These are phyloP conservation scores for Schizosaccharomyces versatilis DNA, from an alignment of 1,139 yeast species.

Conservation along the genomic window DNA sequence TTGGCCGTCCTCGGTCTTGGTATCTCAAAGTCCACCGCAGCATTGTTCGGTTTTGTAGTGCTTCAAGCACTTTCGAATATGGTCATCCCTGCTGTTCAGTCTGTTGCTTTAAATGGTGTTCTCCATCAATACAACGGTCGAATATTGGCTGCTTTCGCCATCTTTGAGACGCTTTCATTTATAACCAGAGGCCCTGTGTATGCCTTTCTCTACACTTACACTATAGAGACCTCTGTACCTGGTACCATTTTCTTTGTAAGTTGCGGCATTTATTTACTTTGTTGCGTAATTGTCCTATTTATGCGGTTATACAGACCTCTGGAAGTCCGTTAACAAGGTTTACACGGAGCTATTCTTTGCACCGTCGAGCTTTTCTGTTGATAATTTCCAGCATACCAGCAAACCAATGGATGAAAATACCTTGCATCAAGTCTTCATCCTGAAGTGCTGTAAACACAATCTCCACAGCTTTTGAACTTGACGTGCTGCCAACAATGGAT, in stretches of 20 bases:
- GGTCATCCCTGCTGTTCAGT: slow-evolving; percentile 9
- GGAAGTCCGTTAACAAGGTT: background rate
- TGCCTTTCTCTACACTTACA: slow-evolving; percentile 6
- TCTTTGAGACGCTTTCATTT: slow-evolving; percentile 9
- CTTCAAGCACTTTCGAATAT: slow-evolving; percentile 8
- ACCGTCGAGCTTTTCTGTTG: background rate
- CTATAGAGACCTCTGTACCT: slow-evolving; percentile 4
- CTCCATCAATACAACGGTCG: slow-evolving; percentile 9
- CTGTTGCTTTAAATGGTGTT: slow-evolving; percentile 9
- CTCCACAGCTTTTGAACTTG: too few species aligned
- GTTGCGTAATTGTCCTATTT: slow-evolving; percentile 5
- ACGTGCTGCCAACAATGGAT: too few species aligned
- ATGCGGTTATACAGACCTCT: slow-evolving; percentile 6
- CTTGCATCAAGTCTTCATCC: too few species aligned
- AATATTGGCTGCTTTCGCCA: slow-evolving; percentile 9
- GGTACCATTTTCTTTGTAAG: slow-evolving; percentile 6
- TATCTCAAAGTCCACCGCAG: slow-evolving; percentile 4
- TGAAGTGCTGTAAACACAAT: too few species aligned
- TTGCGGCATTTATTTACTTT: slow-evolving; percentile 5
- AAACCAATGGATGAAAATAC: background rate
- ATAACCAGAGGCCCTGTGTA: slow-evolving; percentile 9
- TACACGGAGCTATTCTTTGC: too few species aligned
- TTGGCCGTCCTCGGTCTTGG: slow-evolving; percentile 7
- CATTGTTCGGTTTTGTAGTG: slow-evolving; percentile 6
- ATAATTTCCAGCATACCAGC: background rate